Base-by-base conservation (phyloP, 139 green algal genomes). In the Chlorella sp. region DNA sequence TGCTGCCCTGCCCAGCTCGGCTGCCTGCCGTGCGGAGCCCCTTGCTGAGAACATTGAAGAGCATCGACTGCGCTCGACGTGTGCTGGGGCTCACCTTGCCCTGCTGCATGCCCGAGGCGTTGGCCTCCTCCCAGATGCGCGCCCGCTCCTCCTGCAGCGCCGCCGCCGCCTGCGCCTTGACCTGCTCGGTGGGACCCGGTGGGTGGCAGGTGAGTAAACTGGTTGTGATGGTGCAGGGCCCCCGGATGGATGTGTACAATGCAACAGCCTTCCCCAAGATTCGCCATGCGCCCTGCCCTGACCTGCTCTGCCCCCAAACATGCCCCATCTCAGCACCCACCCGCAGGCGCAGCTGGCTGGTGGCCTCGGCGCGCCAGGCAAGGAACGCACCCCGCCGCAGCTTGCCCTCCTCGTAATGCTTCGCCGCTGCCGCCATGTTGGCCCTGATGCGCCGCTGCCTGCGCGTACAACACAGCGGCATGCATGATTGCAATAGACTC, bases 401-500 rank as follows among this genome's bases (percentile, higher is more conserved):
- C n/a, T 58, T 56, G 43, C 40, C 43, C 5, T 54, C 19, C 22
- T 85, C 78, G 32, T 82, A 81, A 58, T 82, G 70, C 4, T 44
- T 30, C 11, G 56, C 69, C 19, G 70, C 78, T 11, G 56, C 69
- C n/a, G 58, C 56, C 58, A 76, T 32, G 24, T 80, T 36, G 19
- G 46, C 40, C 19, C 44, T 28, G 26, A 85, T 75, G 44, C 26
- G 46, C 24, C 75, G 32, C 70, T 86, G 78, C 62, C 82, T 64
- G 34, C 84, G 48, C 2, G 32, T 34, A 54, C 11, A 11, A n/a
- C n/a, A n/a, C n/a, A n/a, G 30, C 32, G 24, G 11, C 38, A 60
- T 43, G 28, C 5, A 48, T 22, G 16, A 24, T 26, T 72, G 26
- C 8, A 11, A 16, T 28, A 41, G 0, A 22, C n/a, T n/a, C n/a